phyloP scores from a whole-genome alignment of 2,329 filamentous ascomycete genomes.

The Ophiostoma novo-ulmi region DNA sequence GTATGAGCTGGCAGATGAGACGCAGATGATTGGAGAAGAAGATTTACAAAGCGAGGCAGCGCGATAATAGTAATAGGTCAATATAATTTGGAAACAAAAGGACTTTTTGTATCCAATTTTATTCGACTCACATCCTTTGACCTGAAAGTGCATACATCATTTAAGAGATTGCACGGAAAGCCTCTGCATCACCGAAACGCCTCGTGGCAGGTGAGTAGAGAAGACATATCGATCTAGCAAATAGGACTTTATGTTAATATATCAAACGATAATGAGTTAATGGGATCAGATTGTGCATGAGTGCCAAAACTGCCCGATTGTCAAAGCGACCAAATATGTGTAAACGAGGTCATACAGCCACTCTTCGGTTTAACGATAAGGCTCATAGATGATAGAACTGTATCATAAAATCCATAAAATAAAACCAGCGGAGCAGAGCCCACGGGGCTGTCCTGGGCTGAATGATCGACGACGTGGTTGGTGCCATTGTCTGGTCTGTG shows the following conservation, averaged over 20 bases:
- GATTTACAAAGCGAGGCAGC: neutral
- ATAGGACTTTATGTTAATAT: neutral
- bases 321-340: neutral
- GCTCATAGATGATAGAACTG: no score
- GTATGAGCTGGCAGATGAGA: slow-evolving; percentile 20
- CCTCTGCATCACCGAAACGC: neutral
- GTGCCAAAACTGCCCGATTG: neutral
- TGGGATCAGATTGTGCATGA: neutral
- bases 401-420: no score
- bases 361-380: neutral
- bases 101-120: neutral
- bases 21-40: neutral
- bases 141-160: neutral
- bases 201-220: neutral
- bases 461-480: slow-evolving; percentile 11
- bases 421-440: neutral
- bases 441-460: neutral
- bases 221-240: neutral
- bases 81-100: neutral
- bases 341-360: neutral
- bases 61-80: no score
- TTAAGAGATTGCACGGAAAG: neutral
- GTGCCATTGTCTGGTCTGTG: neutral
- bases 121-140: neutral
- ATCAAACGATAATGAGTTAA: neutral